Conservation (phyloP, 768 basidiomycete genomes). For the Rickenella mellea region DNA sequence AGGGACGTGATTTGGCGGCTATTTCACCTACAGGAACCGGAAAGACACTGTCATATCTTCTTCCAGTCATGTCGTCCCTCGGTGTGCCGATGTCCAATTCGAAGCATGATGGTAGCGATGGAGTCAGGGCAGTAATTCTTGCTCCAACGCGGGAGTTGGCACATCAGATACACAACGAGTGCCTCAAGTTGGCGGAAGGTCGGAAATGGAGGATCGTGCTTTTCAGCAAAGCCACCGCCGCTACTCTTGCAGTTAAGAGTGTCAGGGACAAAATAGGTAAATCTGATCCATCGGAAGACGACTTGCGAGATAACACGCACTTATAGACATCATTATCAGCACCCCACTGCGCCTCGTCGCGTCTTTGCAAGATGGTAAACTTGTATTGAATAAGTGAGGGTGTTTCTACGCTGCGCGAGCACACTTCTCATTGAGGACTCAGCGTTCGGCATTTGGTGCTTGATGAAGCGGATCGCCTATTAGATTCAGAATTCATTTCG, state of each 20-base stretch:
- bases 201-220: conserved; percentile 76
- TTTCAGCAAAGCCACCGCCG: conserved; percentile 86
- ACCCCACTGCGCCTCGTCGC: conserved; percentile 87
- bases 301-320: conserved; percentile 6
- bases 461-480: conserved; percentile 87
- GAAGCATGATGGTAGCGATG: conserved; percentile 36
- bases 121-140: conserved; percentile 71
- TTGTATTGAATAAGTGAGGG: conserved; percentile 68
- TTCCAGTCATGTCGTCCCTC: conserved; percentile 66
- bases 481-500: conserved; percentile 80
- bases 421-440: conserved; percentile 4
- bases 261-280: conserved; percentile 70
- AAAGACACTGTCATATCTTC: conserved; percentile 88
- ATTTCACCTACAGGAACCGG: conserved; percentile 97
- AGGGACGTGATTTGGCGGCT: conserved; percentile 83
- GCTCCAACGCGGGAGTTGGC: conserved; percentile 95
- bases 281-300: background rate
- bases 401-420: conserved; percentile 1
- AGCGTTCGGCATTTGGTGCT: conserved; percentile 82
- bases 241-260: conserved; percentile 61
- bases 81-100: conserved; percentile 42
- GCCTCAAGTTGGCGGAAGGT: conserved; percentile 69
- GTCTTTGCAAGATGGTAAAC: conserved; percentile 55
- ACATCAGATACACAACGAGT: conserved; percentile 90
- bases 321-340: conserved; percentile 77